Conservation (phyloP, 2,329 filamentous ascomycete species). For the Colletotrichum sp. region DNA sequence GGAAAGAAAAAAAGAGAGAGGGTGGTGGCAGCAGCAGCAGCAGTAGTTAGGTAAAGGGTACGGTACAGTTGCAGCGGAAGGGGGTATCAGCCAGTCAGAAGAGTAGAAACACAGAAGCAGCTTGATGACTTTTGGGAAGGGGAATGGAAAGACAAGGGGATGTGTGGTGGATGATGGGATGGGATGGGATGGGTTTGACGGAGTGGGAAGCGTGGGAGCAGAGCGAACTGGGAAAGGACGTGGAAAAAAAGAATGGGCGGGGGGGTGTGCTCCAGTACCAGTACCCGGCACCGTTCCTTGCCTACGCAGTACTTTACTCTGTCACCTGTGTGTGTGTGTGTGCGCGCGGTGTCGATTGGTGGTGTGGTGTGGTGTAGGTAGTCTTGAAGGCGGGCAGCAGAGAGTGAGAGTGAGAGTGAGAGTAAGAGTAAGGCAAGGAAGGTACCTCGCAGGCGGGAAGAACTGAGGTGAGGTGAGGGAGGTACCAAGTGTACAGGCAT, state of each 20-base stretch:
- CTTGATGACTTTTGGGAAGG: not conserved
- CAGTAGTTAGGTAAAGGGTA: slow-evolving; percentile 1
- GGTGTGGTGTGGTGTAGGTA: not conserved
- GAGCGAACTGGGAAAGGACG: not conserved
- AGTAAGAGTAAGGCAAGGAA: not conserved
- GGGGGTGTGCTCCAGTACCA: not conserved
- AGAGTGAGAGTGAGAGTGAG: not conserved
- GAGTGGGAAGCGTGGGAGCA: not conserved
- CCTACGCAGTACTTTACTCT: not conserved
- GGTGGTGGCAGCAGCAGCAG: slow-evolving; percentile 5
- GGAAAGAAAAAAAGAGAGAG: slow-evolving; percentile 17
- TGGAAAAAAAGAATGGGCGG: not conserved
- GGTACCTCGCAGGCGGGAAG: not conserved
- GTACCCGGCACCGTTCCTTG: not conserved
- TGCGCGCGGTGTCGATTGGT: not conserved
- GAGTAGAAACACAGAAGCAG: not conserved
- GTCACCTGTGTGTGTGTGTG: not conserved
- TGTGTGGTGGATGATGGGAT: not conserved
- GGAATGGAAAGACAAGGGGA: not conserved
- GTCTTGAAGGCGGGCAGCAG: not conserved
- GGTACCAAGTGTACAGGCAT: not conserved
- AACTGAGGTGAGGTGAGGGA: not conserved
- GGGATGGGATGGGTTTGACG: not conserved
- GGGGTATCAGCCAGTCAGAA: not conserved
- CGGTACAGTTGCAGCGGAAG: not conserved